Percentiles rank a stretch among this genome's conserved stretches.
Evolutionary conservation across 2,329 filamentous ascomycete species (phyloP).

Genomic region (Ophiostoma novo-ulmi): DNA sequence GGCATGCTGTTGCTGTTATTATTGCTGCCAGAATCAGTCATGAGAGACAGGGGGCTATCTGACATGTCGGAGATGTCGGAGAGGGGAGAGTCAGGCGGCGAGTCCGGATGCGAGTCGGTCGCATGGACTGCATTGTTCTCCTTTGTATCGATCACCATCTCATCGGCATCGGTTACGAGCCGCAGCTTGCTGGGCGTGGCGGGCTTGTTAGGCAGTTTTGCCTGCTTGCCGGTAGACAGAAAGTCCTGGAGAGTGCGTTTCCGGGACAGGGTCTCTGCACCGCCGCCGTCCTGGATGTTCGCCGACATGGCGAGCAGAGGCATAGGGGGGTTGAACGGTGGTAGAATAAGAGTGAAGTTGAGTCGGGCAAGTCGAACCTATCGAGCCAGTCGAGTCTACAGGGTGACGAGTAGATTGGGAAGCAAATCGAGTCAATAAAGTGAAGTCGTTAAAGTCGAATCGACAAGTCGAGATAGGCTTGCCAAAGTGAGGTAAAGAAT

Average conservation of each 20-base stretch:
- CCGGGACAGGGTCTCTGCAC: constrained; percentile 37
- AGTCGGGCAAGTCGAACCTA: not conserved
- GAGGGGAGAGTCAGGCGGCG: constrained; percentile 26
- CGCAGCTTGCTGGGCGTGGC: constrained; percentile 26
- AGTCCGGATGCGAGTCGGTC: constrained; percentile 22
- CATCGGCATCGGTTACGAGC: constrained; percentile 25
- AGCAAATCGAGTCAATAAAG: not conserved
- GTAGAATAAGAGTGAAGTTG: not conserved
- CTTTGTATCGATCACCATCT: constrained; percentile 21
- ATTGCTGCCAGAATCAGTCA: constrained; percentile 43
- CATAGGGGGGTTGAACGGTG: constrained; percentile 35
- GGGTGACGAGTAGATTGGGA: not conserved
- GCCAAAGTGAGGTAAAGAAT: constrained; percentile 1
- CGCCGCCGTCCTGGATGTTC: constrained; percentile 42
- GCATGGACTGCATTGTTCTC: constrained; percentile 5
- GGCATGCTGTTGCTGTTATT: constrained; percentile 33
- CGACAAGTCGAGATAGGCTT: not conserved
- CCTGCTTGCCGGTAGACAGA: constrained; percentile 28
- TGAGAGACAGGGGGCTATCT: constrained; percentile 32
- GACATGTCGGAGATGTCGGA: constrained; percentile 21
- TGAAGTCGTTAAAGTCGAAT: not conserved
- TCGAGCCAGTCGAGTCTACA: not conserved
- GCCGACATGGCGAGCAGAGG: constrained; percentile 45
- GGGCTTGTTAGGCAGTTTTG: constrained; percentile 11
- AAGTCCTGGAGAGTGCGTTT: constrained; percentile 48